Evolutionary conservation across 2,329 filamentous ascomycete genomes (phyloP), one percentile per base, ranked within the genome.

Genomic region (Aspergillus fijiensis): DNA sequence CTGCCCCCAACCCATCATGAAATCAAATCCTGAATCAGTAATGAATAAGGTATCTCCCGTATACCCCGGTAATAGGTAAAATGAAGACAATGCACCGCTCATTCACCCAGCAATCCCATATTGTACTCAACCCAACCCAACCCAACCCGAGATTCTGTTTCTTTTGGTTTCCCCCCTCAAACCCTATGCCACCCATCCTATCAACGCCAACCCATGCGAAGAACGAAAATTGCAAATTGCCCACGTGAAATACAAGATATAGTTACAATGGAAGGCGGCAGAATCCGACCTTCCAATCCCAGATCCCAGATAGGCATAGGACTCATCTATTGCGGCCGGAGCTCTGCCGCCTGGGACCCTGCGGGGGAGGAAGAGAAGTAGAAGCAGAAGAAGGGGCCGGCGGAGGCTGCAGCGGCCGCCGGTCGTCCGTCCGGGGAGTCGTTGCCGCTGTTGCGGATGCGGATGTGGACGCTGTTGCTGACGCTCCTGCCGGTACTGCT

Each of bases 401-500:
- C 19, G 39, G 39, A 19, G 39, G 39, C 16, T 10, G 39, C 39
- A 45, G 9, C 51, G 57, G 21, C 49, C 62, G 61, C 52, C 66
- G 66, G 21, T 70, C 65, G 47, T 67, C 72, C 21, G 57, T 25
- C 4, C 59, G 57, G 12, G 39, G 39, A 9, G 39, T 51, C 16
- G 49, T 33, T 14, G 33, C 33, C 58, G 39, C 16, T 45, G 4
- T 45, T 16, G 25, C 25, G 63, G 27, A 67, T 64, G 49, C 60
- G 48, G 29, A 66, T 55, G 7, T 64, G 55, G 29, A 70, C 67
- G 45, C 66, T 9, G 27, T 9, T 29, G 27, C 27, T 10, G 27
- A 29, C 7, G 7, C 27, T 29, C 27, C 27, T 29, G 27, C 27
- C 10, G 27, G 27, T 29, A 7, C 27, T 9, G 27, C 27, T 29